Evolutionary conservation across 2,329 filamentous ascomycete genomes (phyloP).

Genomic region (Triangularia verruculosa): DNA sequence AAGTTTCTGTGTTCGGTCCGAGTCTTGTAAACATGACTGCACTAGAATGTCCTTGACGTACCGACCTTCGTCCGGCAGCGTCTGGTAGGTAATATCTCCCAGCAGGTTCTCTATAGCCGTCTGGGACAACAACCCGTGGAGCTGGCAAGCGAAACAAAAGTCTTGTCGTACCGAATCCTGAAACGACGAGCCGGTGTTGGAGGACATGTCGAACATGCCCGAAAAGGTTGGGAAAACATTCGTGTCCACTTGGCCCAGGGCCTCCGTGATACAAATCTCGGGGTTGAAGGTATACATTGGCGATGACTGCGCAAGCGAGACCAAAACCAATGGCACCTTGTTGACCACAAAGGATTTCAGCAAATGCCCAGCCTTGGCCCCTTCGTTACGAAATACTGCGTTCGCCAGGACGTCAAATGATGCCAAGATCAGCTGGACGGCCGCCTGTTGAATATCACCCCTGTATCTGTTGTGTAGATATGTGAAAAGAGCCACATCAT

Average conservation of each 20-base stretch:
- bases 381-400: constrained; percentile 67
- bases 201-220: constrained; percentile 60
- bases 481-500: constrained; percentile 73
- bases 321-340: constrained; percentile 55
- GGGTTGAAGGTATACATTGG: constrained; percentile 71
- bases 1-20: constrained; percentile 70
- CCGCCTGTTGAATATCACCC: constrained; percentile 73
- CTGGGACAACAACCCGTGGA: constrained; percentile 80
- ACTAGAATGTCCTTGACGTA: constrained; percentile 77
- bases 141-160: constrained; percentile 85
- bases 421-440: constrained; percentile 79
- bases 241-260: constrained; percentile 78
- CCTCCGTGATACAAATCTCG: constrained; percentile 67
- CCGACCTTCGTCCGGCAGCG: constrained; percentile 68
- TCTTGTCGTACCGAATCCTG: constrained; percentile 62
- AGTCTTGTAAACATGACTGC: constrained; percentile 71
- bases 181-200: constrained; percentile 53
- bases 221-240: constrained; percentile 65
- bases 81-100: constrained; percentile 80
- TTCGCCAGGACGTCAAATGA: constrained; percentile 90
- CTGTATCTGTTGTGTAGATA: constrained; percentile 85
- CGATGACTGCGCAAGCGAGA: constrained; percentile 46
- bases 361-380: constrained; percentile 61
- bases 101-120: constrained; percentile 75
- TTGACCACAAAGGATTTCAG: constrained; percentile 83